A percentile compares a stretch with the other conserved stretches of the same genome.
These are phyloP conservation scores for Candida freyschussii DNA, from an alignment of 1,139 yeast species.

Conservation along the genomic window DNA sequence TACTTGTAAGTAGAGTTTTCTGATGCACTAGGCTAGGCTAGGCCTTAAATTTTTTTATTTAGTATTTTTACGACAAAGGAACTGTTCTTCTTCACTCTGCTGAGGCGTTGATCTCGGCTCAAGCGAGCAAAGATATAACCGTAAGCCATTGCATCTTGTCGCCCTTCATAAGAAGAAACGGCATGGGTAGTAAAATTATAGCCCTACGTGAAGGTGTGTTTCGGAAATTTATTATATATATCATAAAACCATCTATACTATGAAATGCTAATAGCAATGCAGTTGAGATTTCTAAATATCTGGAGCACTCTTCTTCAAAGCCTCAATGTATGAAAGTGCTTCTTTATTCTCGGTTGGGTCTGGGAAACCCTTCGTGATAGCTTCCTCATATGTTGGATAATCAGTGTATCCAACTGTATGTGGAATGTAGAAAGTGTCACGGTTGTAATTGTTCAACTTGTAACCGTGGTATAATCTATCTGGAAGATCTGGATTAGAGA, in stretches of 20 bases:
- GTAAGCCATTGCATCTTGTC: too few relatives aligned
- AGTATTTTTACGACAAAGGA: slow-evolving; percentile 1
- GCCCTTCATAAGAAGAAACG: too few relatives aligned
- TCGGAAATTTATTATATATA: too few relatives aligned
- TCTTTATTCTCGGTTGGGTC: neutral
- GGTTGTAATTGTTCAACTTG: slow-evolving; percentile 36
- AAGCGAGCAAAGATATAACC: too few relatives aligned
- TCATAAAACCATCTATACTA: too few relatives aligned
- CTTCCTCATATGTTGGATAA: slow-evolving; percentile 19
- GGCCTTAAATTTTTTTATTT: neutral
- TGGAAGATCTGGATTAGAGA: slow-evolving; percentile 48
- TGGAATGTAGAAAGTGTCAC: slow-evolving; percentile 34
- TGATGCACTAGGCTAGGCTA: too few relatives aligned
- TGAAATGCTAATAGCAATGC: too few relatives aligned
- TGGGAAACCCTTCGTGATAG: slow-evolving; percentile 7
- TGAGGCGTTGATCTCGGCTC: too few relatives aligned
- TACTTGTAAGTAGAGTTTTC: slow-evolving; percentile 6
- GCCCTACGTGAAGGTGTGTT: too few relatives aligned
- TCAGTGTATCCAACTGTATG: slow-evolving; percentile 29
- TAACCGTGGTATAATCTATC: slow-evolving; percentile 39
- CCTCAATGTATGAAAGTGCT: neutral
- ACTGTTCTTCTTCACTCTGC: too few relatives aligned
- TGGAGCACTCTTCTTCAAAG: slow-evolving; percentile 1
- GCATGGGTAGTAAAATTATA: too few relatives aligned
- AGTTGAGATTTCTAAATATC: too few relatives aligned